These are phyloP conservation scores for Citrus sp. DNA, from an alignment of 345 rosid genomes.

Conservation along the genomic window DNA sequence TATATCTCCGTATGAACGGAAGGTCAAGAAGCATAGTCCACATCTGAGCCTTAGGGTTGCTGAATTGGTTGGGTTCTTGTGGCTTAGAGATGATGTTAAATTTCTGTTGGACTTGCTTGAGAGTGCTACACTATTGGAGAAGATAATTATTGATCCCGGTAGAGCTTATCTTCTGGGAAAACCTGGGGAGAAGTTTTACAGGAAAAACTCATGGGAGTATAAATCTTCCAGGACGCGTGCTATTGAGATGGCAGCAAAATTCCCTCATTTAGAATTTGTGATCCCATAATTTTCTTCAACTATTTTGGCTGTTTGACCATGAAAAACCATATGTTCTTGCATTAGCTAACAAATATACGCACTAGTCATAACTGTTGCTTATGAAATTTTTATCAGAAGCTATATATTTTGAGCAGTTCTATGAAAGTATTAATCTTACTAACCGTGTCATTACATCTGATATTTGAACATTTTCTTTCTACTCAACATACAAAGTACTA, in stretches of 20 bases:
- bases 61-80: not conserved
- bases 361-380: too few species aligned
- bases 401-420: too few species aligned
- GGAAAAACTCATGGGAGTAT: not conserved
- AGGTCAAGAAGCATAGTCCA: not conserved
- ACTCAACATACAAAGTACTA: too few species aligned
- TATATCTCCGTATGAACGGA: too few species aligned
- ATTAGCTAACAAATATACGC: too few species aligned
- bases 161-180: not conserved
- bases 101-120: not conserved
- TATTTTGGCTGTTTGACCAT: too few species aligned
- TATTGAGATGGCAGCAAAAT: not conserved
- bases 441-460: too few species aligned
- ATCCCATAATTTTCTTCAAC: not conserved
- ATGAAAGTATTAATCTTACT: too few species aligned
- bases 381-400: too few species aligned
- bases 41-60: not conserved
- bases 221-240: not conserved
- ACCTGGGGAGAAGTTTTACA: not conserved
- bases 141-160: not conserved
- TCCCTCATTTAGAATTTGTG: not conserved
- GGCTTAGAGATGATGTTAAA: not conserved
- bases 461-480: too few species aligned
- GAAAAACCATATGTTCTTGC: too few species aligned
- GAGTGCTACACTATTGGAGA: not conserved